Percentiles rank a stretch among this genome's conserved stretches.
Evolutionary conservation across 352 stramenopile species (phyloP).

Genomic region (Pythium phragmiticola): DNA sequence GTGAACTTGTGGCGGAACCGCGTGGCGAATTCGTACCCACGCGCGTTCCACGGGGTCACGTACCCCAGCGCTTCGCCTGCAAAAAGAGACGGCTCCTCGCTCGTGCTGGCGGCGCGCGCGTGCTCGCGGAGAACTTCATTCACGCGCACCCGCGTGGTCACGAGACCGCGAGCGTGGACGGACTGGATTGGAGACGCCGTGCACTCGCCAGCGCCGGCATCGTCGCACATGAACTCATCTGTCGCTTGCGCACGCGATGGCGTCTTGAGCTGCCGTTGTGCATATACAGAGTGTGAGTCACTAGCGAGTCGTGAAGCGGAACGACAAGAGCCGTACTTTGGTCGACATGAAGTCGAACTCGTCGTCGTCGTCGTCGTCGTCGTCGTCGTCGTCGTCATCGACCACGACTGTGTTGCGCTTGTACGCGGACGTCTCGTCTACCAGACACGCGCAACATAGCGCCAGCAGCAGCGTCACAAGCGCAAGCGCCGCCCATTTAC

Average conservation of each 20-base stretch:
- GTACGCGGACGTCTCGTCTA: conserved; percentile 1
- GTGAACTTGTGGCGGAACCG: conserved; percentile 72
- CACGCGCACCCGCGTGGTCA: conserved; percentile 48
- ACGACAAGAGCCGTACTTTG: conserved; percentile 17
- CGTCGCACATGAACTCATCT: conserved; percentile 5
- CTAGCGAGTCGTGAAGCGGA: neutral
- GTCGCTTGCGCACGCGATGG: neutral
- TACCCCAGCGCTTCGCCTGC: conserved; percentile 64
- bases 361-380: conserved; percentile 20
- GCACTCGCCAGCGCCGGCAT: conserved; percentile 21
- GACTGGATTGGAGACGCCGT: conserved; percentile 25
- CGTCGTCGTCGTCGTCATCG: conserved; percentile 30
- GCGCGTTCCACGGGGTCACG: conserved; percentile 80
- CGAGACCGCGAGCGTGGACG: conserved; percentile 46
- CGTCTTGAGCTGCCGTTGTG: conserved; percentile 1
- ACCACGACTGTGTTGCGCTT: conserved; percentile 3
- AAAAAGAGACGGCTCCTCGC: conserved; percentile 34
- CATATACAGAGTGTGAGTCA: neutral
- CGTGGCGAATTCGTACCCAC: conserved; percentile 73
- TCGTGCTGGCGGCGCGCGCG: conserved; percentile 30
- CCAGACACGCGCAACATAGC: conserved; percentile 11
- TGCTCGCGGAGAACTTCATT: conserved; percentile 44
- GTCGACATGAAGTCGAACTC: conserved; percentile 42
- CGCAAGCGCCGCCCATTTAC: conserved; percentile 19
- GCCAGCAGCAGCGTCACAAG: conserved; percentile 11